phyloP scores from a whole-genome alignment of 2,329 filamentous ascomycete species.

The Trichocomaceae sp. region DNA sequence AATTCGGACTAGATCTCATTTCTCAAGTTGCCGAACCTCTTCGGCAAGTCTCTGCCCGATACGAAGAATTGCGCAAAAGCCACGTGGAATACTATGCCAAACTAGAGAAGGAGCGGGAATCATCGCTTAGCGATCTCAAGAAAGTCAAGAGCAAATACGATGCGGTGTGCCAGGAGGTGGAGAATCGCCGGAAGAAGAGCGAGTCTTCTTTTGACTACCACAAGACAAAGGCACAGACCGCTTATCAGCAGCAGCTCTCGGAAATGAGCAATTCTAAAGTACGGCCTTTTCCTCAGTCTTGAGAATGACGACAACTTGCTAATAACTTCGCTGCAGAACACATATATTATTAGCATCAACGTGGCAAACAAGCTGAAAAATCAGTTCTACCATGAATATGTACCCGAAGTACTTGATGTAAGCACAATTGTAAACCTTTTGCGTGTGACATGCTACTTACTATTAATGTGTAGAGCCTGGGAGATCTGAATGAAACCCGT shows the following conservation, averaged over 20 bases:
- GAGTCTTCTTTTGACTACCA: constrained; percentile 81
- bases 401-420: constrained; percentile 88
- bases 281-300: neutral
- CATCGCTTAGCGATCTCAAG: constrained; percentile 73
- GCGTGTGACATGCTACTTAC: constrained; percentile 12
- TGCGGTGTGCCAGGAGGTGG: constrained; percentile 84
- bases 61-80: constrained; percentile 87
- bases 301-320: neutral
- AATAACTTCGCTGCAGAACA: constrained; percentile 53
- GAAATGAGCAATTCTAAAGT: constrained; percentile 94
- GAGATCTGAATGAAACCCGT: constrained; percentile 87
- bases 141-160: constrained; percentile 95
- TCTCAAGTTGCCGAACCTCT: constrained; percentile 79
- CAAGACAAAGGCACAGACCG: constrained; percentile 82
- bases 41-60: constrained; percentile 64
- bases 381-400: constrained; percentile 93
- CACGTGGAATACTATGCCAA: constrained; percentile 84
- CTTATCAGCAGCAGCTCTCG: constrained; percentile 83
- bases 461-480: constrained; percentile 52
- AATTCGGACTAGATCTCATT: constrained; percentile 71
- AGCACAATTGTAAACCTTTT: constrained; percentile 19
- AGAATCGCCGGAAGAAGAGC: constrained; percentile 88
- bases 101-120: constrained; percentile 81
- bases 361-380: constrained; percentile 98
- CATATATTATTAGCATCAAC: constrained; percentile 93